phyloP scores from a whole-genome alignment of 2,329 filamentous ascomycete genomes.

The Escovopsis sp. region DNA sequence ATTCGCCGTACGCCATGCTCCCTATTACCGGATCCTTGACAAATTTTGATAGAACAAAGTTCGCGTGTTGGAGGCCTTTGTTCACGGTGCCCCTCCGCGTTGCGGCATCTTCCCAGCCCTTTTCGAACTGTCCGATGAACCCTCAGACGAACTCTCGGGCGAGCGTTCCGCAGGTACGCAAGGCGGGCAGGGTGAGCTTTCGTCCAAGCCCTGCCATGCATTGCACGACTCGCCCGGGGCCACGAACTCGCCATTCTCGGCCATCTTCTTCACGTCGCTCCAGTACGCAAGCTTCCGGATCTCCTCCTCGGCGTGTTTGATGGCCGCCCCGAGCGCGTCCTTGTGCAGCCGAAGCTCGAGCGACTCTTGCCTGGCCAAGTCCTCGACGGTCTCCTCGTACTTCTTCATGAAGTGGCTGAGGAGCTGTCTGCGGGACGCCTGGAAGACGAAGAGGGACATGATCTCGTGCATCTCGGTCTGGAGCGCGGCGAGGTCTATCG shows the following conservation, averaged over 20 bases:
- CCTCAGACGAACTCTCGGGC: no score
- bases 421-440: conserved; percentile 68
- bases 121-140: no score
- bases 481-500: conserved; percentile 62
- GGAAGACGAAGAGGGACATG: conserved; percentile 79
- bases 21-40: background rate
- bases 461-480: conserved; percentile 68
- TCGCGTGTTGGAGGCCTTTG: no score
- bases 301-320: conserved; percentile 65
- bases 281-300: conserved; percentile 74
- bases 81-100: background rate
- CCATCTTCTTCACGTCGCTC: conserved; percentile 65
- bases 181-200: conserved; percentile 32
- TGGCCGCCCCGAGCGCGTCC: conserved; percentile 57
- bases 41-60: no score
- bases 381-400: conserved; percentile 26
- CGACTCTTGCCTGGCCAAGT: conserved; percentile 24
- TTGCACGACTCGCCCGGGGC: conserved; percentile 20
- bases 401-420: conserved; percentile 54
- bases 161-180: conserved; percentile 5
- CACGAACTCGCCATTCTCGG: conserved; percentile 33
- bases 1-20: conserved; percentile 1
- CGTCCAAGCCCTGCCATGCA: conserved; percentile 37
- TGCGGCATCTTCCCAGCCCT: conserved; percentile 10
- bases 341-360: conserved; percentile 29